Evolutionary conservation across 148 eudicot genomes (phyloP).

Genomic region (Heliamphora exappendiculata): DNA sequence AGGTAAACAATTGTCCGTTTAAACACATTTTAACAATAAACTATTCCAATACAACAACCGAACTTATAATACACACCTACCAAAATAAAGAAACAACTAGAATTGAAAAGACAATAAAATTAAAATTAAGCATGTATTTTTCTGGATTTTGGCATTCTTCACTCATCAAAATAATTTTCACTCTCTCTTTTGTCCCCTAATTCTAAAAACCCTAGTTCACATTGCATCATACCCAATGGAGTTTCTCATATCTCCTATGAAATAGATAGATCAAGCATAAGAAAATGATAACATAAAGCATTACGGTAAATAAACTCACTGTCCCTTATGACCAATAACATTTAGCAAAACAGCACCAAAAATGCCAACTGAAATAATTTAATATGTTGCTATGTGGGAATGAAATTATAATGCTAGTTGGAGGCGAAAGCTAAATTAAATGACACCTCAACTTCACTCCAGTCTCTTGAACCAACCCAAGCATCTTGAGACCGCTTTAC

Average conservation of each 20-base stretch:
- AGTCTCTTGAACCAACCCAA: constrained; percentile 58
- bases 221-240: not conserved
- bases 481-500: constrained; percentile 67
- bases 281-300: not conserved
- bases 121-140: not conserved
- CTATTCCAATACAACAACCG: too few species aligned
- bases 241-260: not conserved
- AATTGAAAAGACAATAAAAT: not conserved
- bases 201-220: not conserved
- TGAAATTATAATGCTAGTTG: not conserved
- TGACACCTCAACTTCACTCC: constrained; percentile 80
- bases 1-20: too few species aligned
- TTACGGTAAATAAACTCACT: not conserved
- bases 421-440: not conserved
- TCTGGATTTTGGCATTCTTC: not conserved
- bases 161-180: not conserved
- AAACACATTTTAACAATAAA: too few species aligned
- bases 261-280: constrained; percentile 1
- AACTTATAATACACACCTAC: too few species aligned
- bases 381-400: not conserved
- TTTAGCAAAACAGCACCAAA: not conserved
- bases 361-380: not conserved
- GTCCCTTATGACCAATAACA: not conserved
- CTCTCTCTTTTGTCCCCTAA: not conserved
- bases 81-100: not conserved